Base-by-base conservation (phyloP, 2,329 filamentous ascomycete genomes). In the Ophiostoma ulmi region DNA sequence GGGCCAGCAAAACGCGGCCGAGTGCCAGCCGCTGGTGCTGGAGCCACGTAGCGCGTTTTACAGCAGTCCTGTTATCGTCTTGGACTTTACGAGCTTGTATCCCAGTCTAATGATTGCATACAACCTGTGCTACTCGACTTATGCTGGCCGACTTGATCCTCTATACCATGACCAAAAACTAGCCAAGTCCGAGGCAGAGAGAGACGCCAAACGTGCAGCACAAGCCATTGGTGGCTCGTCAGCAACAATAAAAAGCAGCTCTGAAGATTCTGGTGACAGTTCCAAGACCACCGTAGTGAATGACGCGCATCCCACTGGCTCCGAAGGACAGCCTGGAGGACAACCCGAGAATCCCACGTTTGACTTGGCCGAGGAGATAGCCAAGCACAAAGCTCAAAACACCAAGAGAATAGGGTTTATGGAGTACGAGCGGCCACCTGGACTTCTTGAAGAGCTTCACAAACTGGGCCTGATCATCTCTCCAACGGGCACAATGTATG, bases 51-150 rank as follows among this genome's bases (percentile, higher is more conserved):
- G 94, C 74, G 92, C 90, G 7, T 97, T 99, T 77, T 99, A 99
- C 80, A 93, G 84, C 71, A 95, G 92, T 73, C 95, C 95, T 0
- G 78, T 99, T 0, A 78, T 99, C 3, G 95, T 99, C 0, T 84
- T 99, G 7, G 95, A 99, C 79, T 99, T 99, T 74, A 94, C 98
- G 77, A 97, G 93, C 72, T 81, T 99, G 67, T 99, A 99, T 75
- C 95, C 95, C 0, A 97, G 94, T 79, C 90, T 98, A 72, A 97
- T 99, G 93, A 98, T 99, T 77, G 95, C 95, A 0, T 98, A 99
- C 82, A 99, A 99, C 77, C 95, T 97, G 78, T 99, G 95, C 81
- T 99, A 99, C 78, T 98, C 95, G 0, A 99, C 95, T 0, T 99
- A 94, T 75, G 84, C 98, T 0, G 95, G 95, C 0, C 88, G 95